phyloP scores from a whole-genome alignment of 1,139 yeast genomes.

The Scheffersomyces illinoinensis region DNA sequence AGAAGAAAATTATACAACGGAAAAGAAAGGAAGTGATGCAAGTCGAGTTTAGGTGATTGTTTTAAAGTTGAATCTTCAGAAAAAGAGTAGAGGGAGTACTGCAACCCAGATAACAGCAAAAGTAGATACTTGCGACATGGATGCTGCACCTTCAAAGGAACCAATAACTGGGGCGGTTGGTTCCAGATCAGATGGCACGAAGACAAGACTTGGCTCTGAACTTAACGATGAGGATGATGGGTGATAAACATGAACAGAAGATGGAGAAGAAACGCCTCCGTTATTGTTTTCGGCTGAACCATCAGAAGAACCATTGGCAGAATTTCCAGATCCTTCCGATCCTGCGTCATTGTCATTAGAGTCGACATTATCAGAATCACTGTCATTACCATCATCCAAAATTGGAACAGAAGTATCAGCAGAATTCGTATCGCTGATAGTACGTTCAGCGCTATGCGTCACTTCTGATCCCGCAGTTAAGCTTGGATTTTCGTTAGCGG shows the following conservation, averaged over 20 bases:
- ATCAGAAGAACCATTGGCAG: background rate
- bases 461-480: background rate
- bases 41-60: background rate
- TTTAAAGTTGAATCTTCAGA: background rate
- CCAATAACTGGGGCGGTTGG: background rate
- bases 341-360: background rate
- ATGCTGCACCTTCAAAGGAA: background rate
- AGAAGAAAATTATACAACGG: background rate
- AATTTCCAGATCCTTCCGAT: background rate
- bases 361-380: background rate
- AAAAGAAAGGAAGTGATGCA: background rate
- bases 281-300: background rate
- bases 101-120: background rate
- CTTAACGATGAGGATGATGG: background rate
- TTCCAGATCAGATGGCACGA: background rate
- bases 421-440: background rate
- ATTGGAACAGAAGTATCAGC: background rate
- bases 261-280: background rate
- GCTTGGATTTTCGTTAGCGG: background rate
- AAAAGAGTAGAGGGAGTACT: background rate
- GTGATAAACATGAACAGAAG: background rate
- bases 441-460: background rate
- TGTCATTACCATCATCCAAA: background rate
- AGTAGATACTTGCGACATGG: background rate
- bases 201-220: no score